Base-by-base conservation (phyloP, 306 rosid genomes). In the Inga oerstediana region DNA sequence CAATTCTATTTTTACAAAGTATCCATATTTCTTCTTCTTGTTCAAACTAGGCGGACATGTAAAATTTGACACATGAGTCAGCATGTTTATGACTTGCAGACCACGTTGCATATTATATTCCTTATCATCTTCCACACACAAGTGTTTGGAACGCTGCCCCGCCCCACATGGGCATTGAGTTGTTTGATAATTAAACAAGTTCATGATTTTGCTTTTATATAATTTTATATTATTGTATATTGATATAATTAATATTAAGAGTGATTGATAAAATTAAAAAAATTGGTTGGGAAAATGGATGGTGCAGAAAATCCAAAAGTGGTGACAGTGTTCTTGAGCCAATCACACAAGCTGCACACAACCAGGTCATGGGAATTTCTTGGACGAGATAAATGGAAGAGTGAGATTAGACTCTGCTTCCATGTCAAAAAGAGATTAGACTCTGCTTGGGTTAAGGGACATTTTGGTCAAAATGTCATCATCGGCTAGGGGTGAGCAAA, bases 351-450 rank as follows among this genome's bases (percentile, higher is more conserved):
- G 64, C 49, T 90, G 72, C 97, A 89, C 54, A 87, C 89, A 0
- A 94, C 98, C 19, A 93, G 82, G 58, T 91, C 97, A 52, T 94
- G 97, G 97, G 88, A 80, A 30, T 93, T 94, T 87, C 87, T 87
- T n/a, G 87, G 87, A 84, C 52, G 77, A 69, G 83, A n/a, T 81
- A 61, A 81, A 81, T 78, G 87, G 77, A 3, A 49, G 27, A 49
- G 27, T 37, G 8, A 37, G 48, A 17, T 1, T 4, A 7, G 43
- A 78, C 61, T 27, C 87, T 66, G 87, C 89, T 72, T 27, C 30
- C 30, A 27, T 27, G 30, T 0, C 30, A 27, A 1, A 27, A 27
- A 27, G 30, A 27, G 30, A 27, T 27, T 27, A 27, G 30, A 27
- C 30, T 27, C 30, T 27, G 30, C 30, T 27, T 0, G 30, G 30